Percentiles rank a stretch among this genome's conserved stretches.
phyloP scores from a whole-genome alignment of 768 basidiomycete species.

The Mycena kentingensis region DNA sequence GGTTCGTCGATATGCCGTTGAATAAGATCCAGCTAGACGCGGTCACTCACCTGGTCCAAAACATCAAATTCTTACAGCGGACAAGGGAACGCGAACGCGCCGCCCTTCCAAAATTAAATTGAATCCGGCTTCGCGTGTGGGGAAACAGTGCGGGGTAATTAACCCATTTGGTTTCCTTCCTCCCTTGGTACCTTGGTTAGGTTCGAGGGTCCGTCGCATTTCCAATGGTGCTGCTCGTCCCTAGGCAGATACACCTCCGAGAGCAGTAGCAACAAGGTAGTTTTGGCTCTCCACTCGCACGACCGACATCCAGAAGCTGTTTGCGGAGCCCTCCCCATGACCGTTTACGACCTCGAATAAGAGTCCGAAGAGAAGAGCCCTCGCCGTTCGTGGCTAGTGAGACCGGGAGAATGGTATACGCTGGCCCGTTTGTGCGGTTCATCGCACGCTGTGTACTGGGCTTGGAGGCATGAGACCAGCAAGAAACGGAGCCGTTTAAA shows the following conservation, averaged over 20 bases:
- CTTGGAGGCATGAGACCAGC: neutral
- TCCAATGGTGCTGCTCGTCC: neutral
- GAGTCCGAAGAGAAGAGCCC: neutral
- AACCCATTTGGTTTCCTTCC: constrained; percentile 4
- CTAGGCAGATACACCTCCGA: neutral
- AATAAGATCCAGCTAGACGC: too few species aligned
- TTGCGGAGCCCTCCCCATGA: constrained; percentile 15
- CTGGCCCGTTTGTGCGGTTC: constrained; percentile 6
- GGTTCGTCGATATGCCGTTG: constrained; percentile 11
- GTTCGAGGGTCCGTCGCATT: neutral
- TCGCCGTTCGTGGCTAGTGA: constrained; percentile 10
- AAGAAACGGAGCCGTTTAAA: neutral
- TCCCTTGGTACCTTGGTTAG: neutral
- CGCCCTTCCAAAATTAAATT: constrained; percentile 17
- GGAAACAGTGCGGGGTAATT: constrained; percentile 24
- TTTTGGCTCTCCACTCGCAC: constrained; percentile 6
- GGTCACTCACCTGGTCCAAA: too few species aligned
- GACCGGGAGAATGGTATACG: constrained; percentile 14
- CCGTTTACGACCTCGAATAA: constrained; percentile 10
- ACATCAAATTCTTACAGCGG: neutral
- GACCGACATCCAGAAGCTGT: constrained; percentile 14
- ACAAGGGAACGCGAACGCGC: constrained; percentile 3
- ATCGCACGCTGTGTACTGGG: constrained; percentile 10
- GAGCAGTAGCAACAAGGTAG: neutral
- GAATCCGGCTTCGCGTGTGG: constrained; percentile 7